Evolutionary conservation across 2,329 filamentous ascomycete genomes (phyloP).

Genomic region (Diaporthe longicolla): DNA sequence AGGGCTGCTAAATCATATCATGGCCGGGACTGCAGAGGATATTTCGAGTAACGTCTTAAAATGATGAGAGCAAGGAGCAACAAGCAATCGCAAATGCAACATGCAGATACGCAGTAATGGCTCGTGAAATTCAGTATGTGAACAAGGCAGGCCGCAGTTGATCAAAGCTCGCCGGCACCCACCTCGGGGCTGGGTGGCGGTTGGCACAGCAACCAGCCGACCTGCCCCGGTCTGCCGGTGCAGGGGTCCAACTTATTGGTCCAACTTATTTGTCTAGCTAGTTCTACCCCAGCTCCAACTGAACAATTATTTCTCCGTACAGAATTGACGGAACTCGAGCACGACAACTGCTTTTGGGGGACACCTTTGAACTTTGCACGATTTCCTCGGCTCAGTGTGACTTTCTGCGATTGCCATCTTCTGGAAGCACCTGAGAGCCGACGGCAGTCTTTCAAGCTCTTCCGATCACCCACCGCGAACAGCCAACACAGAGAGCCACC

Average conservation of each 20-base stretch:
- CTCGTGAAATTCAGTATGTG: conserved; percentile 8
- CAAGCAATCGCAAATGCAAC: conserved; percentile 34
- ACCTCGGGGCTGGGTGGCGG: not conserved
- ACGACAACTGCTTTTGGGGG: not conserved
- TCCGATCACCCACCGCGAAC: not conserved
- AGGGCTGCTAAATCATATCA: conserved; percentile 53
- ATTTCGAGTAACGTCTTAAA: conserved; percentile 46
- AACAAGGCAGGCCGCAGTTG: not conserved
- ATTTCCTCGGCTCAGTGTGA: not conserved
- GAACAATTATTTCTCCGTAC: not conserved
- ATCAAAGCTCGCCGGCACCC: conserved; percentile 11
- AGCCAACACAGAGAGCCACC: not conserved
- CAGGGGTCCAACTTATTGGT: conserved; percentile 13
- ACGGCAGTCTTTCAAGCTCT: conserved; percentile 4
- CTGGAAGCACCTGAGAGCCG: not conserved
- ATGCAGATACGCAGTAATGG: conserved; percentile 14
- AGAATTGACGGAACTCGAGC: not conserved
- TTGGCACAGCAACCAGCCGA: conserved; percentile 30
- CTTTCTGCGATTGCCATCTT: not conserved
- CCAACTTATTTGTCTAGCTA: not conserved
- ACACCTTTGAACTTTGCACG: too few species aligned
- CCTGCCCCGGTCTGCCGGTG: not conserved
- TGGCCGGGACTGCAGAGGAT: conserved; percentile 46
- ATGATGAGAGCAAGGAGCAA: conserved; percentile 37
- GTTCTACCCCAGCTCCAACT: conserved; percentile 1